A percentile compares a stretch with the other conserved stretches of the same genome.
Evolutionary conservation across 73 alveolate genomes (phyloP).

Genomic region (Paramecium octaurelia): DNA sequence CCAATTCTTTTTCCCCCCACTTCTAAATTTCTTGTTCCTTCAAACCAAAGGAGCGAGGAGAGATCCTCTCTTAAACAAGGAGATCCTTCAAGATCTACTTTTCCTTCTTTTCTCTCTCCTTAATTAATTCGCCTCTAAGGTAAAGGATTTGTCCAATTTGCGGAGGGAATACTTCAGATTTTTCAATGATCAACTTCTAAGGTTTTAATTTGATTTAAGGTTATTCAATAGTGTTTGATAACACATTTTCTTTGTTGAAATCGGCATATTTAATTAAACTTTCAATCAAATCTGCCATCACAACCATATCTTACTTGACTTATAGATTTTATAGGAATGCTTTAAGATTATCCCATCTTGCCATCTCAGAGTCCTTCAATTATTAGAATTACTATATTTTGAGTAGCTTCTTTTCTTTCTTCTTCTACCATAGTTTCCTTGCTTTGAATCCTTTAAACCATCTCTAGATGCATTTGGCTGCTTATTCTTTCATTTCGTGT

Average conservation of each 20-base stretch:
- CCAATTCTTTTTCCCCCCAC: slow-evolving; percentile 23
- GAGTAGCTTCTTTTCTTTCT: neutral
- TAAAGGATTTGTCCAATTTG: neutral
- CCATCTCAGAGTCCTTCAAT: neutral
- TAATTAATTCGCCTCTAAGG: neutral
- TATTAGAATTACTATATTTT: neutral
- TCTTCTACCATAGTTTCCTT: neutral
- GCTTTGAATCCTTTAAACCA: neutral
- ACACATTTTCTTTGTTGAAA: slow-evolving; percentile 19
- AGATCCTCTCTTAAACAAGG: neutral
- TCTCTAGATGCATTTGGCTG: neutral
- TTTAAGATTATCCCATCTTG: slow-evolving; percentile 24
- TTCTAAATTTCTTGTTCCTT: neutral
- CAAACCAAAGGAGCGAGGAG: slow-evolving; percentile 38
- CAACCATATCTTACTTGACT: neutral
- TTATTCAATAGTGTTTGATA: neutral
- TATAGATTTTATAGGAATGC: neutral
- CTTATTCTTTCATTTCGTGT: slow-evolving; percentile 26
- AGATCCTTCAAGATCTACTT: neutral
- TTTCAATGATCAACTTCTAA: neutral
- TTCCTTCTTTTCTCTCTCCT: slow-evolving; percentile 34
- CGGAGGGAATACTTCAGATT: neutral
- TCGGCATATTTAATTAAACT: neutral
- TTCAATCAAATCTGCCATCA: neutral
- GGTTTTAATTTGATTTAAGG: neutral